A percentile compares a stretch with the other conserved stretches of the same genome.
These are phyloP conservation scores for Talaromyces sp. DNA, from an alignment of 2,329 filamentous ascomycete species.

Conservation along the genomic window DNA sequence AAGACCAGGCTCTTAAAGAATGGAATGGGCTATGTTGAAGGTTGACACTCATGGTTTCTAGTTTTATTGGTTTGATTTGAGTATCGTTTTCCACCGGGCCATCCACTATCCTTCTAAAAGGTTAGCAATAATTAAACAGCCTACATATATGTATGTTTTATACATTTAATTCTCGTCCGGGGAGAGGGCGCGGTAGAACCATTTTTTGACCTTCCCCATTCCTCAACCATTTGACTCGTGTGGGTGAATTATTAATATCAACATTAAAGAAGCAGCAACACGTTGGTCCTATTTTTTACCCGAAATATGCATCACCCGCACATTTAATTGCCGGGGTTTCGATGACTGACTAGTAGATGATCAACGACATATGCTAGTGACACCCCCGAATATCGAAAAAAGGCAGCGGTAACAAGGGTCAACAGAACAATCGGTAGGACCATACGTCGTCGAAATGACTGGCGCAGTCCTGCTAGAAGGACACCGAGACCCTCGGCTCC, in stretches of 20 bases:
- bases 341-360: neutral
- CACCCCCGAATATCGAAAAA: neutral
- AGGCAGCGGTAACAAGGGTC: neutral
- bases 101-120: neutral
- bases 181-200: neutral
- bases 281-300: neutral
- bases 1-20: neutral
- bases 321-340: neutral
- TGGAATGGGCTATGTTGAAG: neutral
- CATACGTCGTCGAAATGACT: neutral
- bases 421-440: neutral
- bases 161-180: neutral
- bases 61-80: neutral
- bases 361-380: neutral
- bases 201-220: neutral
- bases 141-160: neutral
- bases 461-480: neutral
- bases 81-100: neutral
- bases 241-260: neutral
- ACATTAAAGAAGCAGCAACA: neutral
- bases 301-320: neutral
- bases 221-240: neutral
- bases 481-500: constrained; percentile 51
- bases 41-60: too few species aligned
- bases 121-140: neutral